A percentile compares a stretch with the other conserved stretches of the same genome.
These are phyloP conservation scores for Malassezia sympodialis DNA, from an alignment of 1,284 basidiomycete genomes.

Conservation along the genomic window DNA sequence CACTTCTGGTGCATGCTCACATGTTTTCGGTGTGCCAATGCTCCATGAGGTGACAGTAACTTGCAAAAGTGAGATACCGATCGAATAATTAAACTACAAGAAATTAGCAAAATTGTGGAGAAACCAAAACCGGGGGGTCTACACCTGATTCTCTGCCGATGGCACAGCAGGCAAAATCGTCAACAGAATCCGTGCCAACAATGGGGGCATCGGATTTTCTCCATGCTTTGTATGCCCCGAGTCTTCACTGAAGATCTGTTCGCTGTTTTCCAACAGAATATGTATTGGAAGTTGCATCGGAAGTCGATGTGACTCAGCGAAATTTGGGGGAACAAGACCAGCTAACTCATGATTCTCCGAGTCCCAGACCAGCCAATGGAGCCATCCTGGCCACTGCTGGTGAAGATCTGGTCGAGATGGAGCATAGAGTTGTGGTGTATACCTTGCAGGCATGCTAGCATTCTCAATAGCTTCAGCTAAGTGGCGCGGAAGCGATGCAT, in stretches of 20 bases:
- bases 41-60: too few relatives aligned
- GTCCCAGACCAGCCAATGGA: constrained; percentile 39
- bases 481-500: constrained; percentile 6
- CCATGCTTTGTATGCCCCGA: neutral
- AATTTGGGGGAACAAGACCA: constrained; percentile 30
- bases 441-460: constrained; percentile 6
- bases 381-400: constrained; percentile 33
- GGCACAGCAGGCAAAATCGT: constrained; percentile 8
- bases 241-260: neutral
- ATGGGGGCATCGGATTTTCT: neutral
- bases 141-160: neutral
- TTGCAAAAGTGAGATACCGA: neutral
- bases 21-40: too few relatives aligned
- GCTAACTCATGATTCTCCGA: constrained; percentile 28
- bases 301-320: constrained; percentile 15
- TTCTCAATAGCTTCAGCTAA: constrained; percentile 1
- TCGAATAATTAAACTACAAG: neutral
- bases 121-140: neutral
- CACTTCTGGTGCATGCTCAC: too few relatives aligned
- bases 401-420: constrained; percentile 33
- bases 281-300: constrained; percentile 18
- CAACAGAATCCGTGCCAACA: constrained; percentile 15
- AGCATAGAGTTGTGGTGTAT: constrained; percentile 30
- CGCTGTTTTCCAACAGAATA: constrained; percentile 1
- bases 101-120: neutral